Evolutionary conservation across 306 rosid genomes (phyloP), one percentile per base, ranked within the genome.

Genomic region (Gastrolobium bilobum): DNA sequence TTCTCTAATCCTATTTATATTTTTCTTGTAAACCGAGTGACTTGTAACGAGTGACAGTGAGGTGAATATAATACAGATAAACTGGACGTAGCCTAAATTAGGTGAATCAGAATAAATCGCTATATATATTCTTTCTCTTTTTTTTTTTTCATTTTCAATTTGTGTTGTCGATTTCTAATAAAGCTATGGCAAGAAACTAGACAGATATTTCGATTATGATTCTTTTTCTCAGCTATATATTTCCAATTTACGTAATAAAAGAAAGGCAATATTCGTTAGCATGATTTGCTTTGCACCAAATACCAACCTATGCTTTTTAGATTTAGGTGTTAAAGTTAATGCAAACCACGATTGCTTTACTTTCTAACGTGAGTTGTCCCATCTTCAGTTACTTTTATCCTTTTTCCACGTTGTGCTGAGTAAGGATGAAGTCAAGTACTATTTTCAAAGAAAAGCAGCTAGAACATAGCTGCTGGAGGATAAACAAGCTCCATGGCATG

Each of bases 331-430:
- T 31, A 47, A 68, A 68, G 74, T 33, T 48, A 48, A 48, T 11
- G 74, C 44, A n/a, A 2, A 33, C 7, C 47, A 70, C 8, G 35
- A 51, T 70, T 50, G 61, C 75, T 33, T 34, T 51, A 34, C 34
- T 50, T 20, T 20, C 26, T 20, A 20, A 20, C 26, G 26, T 20
- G 26, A 20, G 26, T 20, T 20, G 26, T 20, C 34, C 54, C 5
- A 26, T 63, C 11, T 51, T 40, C 2, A 2, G 14, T 7, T 13
- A 35, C 30, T 26, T 26, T 76, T 50, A 48, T 50, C 48, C 10
- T 50, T 50, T 64, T 78, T 67, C 82, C 46, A 56, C 50, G 50
- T 56, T 33, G 61, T 44, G 10, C 50, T 56, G 69, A 14, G 58
- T 56, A 61, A 10, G 29, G 29, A 20, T 46, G 26, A 71, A 54